Percentiles rank a stretch among this genome's conserved stretches.
These are phyloP conservation scores for Penicillium manginii DNA, from an alignment of 495 filamentous ascomycete genomes.

Conservation along the genomic window DNA sequence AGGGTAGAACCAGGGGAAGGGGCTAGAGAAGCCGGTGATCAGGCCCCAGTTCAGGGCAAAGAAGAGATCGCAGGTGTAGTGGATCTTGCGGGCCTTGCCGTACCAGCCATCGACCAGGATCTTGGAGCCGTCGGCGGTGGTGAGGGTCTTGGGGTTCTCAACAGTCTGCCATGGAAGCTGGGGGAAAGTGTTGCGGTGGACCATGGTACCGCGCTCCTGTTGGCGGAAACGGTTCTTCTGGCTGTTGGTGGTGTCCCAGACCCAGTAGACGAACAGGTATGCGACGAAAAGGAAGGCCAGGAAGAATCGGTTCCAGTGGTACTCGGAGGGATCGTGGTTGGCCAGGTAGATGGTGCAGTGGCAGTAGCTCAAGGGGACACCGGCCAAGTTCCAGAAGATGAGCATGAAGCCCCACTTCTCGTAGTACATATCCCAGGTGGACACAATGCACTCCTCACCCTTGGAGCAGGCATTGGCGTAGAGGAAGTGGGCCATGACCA, in stretches of 20 bases:
- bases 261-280: conserved; percentile 88
- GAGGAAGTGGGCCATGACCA: conserved; percentile 90
- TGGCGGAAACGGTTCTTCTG: conserved; percentile 96
- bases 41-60: conserved; percentile 71
- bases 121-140: conserved; percentile 74
- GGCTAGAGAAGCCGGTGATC: conserved; percentile 71
- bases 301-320: conserved; percentile 74
- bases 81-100: conserved; percentile 88
- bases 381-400: conserved; percentile 99
- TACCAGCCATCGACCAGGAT: conserved; percentile 95
- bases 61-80: conserved; percentile 89
- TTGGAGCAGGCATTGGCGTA: conserved; percentile 98
- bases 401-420: conserved; percentile 99
- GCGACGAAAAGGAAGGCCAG: conserved; percentile 65
- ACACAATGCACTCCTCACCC: conserved; percentile 91
- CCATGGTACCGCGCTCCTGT: conserved; percentile 72
- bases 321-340: conserved; percentile 80
- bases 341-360: conserved; percentile 95
- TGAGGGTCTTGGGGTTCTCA: conserved; percentile 85
- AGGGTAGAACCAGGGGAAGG: conserved; percentile 98
- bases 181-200: conserved; percentile 84
- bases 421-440: conserved; percentile 98
- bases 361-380: conserved; percentile 94
- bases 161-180: conserved; percentile 88
- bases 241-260: conserved; percentile 89